These are phyloP conservation scores for Russula sp. DNA, from an alignment of 768 basidiomycete genomes.

Conservation along the genomic window DNA sequence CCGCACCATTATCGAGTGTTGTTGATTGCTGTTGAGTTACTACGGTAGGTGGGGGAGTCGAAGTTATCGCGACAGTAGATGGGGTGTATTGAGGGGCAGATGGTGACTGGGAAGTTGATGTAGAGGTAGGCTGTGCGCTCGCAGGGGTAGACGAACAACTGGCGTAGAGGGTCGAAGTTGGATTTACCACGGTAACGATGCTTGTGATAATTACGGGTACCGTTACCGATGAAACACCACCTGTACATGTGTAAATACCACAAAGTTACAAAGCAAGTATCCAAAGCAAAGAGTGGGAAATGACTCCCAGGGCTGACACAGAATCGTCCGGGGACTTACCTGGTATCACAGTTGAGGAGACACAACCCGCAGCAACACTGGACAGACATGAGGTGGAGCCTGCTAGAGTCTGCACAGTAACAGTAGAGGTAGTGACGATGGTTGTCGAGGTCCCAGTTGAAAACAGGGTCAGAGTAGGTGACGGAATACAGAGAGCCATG, in stretches of 20 bases:
- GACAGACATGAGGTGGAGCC: background rate
- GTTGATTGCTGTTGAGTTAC: background rate
- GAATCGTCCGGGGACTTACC: constrained; percentile 9
- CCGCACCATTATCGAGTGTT: background rate
- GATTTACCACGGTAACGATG: constrained; percentile 11
- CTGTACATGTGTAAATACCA: constrained; percentile 3
- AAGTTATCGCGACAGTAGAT: background rate
- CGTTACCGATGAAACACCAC: constrained; percentile 12
- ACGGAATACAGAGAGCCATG: constrained; percentile 14
- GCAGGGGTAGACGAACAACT: constrained; percentile 6
- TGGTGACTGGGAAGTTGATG: background rate
- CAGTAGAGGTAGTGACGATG: constrained; percentile 11
- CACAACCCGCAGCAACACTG: too few relatives aligned
- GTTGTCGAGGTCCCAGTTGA: constrained; percentile 14
- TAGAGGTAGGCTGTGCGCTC: background rate
- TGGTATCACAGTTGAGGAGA: too few relatives aligned
- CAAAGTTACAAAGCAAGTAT: background rate
- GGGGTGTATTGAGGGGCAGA: background rate
- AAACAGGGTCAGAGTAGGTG: constrained; percentile 17
- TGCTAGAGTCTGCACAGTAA: constrained; percentile 9
- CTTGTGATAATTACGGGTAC: constrained; percentile 12
- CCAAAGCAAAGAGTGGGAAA: too few relatives aligned
- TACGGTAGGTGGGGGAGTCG: constrained; percentile 3
- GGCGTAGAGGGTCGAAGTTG: constrained; percentile 15
- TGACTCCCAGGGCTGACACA: background rate